A percentile compares a stretch with the other conserved stretches of the same genome.
Evolutionary conservation across 106 monocot species (phyloP).

Genomic region (Hemerocallis citrina): DNA sequence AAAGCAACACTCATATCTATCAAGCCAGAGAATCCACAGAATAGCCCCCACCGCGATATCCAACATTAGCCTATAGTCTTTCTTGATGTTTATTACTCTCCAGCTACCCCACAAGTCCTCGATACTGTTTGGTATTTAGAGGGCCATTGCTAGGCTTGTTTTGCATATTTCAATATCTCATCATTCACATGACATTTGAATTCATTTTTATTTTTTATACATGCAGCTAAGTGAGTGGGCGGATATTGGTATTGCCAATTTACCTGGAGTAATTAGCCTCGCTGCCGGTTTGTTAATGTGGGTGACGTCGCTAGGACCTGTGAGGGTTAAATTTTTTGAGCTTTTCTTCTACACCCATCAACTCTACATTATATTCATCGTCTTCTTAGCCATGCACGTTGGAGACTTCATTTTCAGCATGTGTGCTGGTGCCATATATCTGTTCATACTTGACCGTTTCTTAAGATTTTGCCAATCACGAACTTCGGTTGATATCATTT

Average conservation of each 20-base stretch:
- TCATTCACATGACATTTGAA: background rate
- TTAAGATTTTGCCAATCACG: constrained; percentile 82
- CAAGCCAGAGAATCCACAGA: no score
- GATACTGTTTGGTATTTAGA: no score
- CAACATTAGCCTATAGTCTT: no score
- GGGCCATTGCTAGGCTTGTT: background rate
- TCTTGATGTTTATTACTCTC: no score
- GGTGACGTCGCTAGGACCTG: constrained; percentile 69
- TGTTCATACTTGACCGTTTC: constrained; percentile 80
- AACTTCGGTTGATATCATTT: constrained; percentile 52
- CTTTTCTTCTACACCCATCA: constrained; percentile 85
- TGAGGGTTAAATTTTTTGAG: constrained; percentile 17
- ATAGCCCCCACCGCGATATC: no score
- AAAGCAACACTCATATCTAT: no score
- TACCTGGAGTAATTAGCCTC: constrained; percentile 75
- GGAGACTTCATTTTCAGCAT: constrained; percentile 75
- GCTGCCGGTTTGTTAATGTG: constrained; percentile 80
- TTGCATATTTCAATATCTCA: background rate
- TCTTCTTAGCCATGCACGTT: constrained; percentile 85
- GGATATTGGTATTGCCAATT: constrained; percentile 59
- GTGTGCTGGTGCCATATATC: constrained; percentile 59
- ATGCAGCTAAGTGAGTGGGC: constrained; percentile 66
- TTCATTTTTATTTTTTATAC: no score
- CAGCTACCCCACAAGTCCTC: no score
- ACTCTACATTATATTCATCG: constrained; percentile 67